phyloP scores from a whole-genome alignment of 176 grass and related monocot species.

The Rhynchospora tenuis region DNA sequence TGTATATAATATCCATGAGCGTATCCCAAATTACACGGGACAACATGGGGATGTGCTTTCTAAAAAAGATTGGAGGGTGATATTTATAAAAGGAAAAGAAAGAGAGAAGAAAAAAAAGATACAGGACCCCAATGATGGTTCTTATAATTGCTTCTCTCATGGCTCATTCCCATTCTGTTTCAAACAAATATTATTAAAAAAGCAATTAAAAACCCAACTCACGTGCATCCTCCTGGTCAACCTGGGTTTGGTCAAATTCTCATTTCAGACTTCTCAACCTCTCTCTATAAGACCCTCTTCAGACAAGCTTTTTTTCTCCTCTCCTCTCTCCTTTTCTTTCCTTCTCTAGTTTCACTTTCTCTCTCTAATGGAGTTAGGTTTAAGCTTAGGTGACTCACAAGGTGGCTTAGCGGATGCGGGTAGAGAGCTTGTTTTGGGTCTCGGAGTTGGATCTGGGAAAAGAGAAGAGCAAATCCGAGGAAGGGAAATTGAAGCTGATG shows the following conservation, averaged over 20 bases:
- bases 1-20: neutral
- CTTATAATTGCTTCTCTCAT: conserved; percentile 40
- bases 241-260: conserved; percentile 52
- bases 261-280: neutral
- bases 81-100: conserved; percentile 31
- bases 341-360: neutral
- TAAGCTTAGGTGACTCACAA: conserved; percentile 45
- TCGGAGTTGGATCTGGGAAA: conserved; percentile 27
- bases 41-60: conserved; percentile 26
- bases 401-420: conserved; percentile 22
- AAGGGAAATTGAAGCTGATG: neutral
- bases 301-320: conserved; percentile 16
- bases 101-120: conserved; percentile 27
- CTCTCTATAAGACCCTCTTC: conserved; percentile 17
- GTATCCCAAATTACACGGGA: neutral
- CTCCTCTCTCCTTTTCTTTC: neutral
- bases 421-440: conserved; percentile 42
- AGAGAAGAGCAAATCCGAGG: neutral
- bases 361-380: conserved; percentile 57
- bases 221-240: conserved; percentile 56
- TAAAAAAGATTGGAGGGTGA: conserved; percentile 34
- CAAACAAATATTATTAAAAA: neutral
- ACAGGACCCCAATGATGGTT: conserved; percentile 55
- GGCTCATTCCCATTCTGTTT: neutral
- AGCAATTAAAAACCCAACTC: conserved; percentile 17